Percentiles rank a stretch among this genome's conserved stretches.
phyloP scores from a whole-genome alignment of 306 rosid species.

The Prunus mume region DNA sequence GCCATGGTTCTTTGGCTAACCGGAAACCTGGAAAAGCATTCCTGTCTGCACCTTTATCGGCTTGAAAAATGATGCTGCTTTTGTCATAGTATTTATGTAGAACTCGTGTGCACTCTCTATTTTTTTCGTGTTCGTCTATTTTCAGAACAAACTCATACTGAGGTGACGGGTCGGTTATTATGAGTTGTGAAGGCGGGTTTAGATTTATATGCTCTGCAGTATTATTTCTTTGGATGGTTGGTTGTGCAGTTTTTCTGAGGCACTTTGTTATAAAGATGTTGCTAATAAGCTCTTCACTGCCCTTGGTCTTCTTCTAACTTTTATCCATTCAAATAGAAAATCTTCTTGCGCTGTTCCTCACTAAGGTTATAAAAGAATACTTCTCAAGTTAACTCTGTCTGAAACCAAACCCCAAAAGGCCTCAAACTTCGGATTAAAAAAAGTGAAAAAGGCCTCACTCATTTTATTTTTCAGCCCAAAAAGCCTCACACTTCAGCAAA shows the following conservation, averaged over 20 bases:
- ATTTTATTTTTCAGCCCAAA: too few relatives aligned
- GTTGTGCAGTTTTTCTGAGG: neutral
- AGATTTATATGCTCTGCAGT: neutral
- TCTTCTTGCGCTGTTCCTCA: too few relatives aligned
- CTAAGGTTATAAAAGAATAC: too few relatives aligned
- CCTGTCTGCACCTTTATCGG: constrained; percentile 4
- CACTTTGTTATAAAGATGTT: neutral
- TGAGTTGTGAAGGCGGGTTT: neutral
- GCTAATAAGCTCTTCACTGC: too few relatives aligned
- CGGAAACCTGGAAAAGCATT: constrained; percentile 65
- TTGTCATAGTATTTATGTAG: neutral
- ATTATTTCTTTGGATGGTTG: neutral
- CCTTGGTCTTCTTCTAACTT: too few relatives aligned
- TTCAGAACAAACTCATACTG: neutral
- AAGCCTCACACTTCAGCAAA: too few relatives aligned
- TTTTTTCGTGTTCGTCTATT: neutral
- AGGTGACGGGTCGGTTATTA: too few relatives aligned
- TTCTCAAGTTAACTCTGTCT: too few relatives aligned
- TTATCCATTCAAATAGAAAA: too few relatives aligned
- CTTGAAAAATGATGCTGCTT: constrained; percentile 20
- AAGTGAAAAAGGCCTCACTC: too few relatives aligned
- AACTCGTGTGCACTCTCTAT: neutral
- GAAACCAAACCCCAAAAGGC: too few relatives aligned
- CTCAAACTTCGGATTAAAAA: too few relatives aligned
- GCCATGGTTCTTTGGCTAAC: constrained; percentile 58